Conservation (phyloP, 1,284 basidiomycete genomes). For the Ganoderma lucidum region DNA sequence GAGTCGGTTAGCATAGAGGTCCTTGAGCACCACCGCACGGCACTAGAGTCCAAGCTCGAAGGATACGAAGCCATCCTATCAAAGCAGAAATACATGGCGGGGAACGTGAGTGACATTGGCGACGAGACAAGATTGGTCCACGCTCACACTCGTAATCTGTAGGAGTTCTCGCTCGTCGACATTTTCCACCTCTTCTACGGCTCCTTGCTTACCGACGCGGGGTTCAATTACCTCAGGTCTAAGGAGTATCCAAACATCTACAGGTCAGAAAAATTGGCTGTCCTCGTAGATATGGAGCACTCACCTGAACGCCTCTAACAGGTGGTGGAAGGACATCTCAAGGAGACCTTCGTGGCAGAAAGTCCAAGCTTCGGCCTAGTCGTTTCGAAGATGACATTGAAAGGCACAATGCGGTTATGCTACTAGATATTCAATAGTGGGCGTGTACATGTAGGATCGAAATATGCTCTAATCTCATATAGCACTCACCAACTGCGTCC, state of each 20-base stretch:
- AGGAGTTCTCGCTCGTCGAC: slow-evolving; percentile 60
- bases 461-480: not conserved
- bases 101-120: slow-evolving; percentile 45
- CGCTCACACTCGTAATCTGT: not conserved
- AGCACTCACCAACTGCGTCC: too few species aligned
- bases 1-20: slow-evolving; percentile 23
- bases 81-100: slow-evolving; percentile 56
- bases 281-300: not conserved
- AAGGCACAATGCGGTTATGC: not conserved
- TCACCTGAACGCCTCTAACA: not conserved
- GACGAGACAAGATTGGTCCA: slow-evolving; percentile 32
- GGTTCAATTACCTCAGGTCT: slow-evolving; percentile 34
- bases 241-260: slow-evolving; percentile 41
- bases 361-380: not conserved
- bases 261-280: slow-evolving; percentile 27
- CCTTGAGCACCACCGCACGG: slow-evolving; percentile 23
- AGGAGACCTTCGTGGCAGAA: not conserved
- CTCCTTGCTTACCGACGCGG: slow-evolving; percentile 31
- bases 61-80: slow-evolving; percentile 55
- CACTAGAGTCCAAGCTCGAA: slow-evolving; percentile 48
- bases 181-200: slow-evolving; percentile 61
- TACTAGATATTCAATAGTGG: not conserved
- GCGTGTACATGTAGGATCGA: not conserved
- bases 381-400: not conserved
- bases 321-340: slow-evolving; percentile 4